Conservation (phyloP, 495 filamentous ascomycete genomes). For the Cudoniella acicularis region DNA sequence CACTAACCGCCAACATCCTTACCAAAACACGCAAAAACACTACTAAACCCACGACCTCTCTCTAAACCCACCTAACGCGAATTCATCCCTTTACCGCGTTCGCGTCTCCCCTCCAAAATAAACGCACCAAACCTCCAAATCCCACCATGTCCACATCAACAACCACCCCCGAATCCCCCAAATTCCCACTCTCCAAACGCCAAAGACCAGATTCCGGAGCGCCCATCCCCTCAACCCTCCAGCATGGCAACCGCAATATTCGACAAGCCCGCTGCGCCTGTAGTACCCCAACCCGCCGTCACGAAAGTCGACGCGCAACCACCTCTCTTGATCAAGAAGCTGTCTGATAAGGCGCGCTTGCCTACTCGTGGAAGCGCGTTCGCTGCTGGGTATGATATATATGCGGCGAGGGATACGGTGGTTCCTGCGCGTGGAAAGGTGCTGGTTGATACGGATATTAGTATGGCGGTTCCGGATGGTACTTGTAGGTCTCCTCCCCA, state of each 20-base stretch:
- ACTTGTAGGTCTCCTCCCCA: slow-evolving; percentile 60
- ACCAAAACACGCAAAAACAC: too few relatives aligned
- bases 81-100: too few relatives aligned
- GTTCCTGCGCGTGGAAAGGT: slow-evolving; percentile 81
- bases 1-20: too few relatives aligned
- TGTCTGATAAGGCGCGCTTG: slow-evolving; percentile 64
- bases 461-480: slow-evolving; percentile 79
- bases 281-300: slow-evolving; percentile 33
- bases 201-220: too few relatives aligned
- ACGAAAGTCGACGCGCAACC: slow-evolving; percentile 22
- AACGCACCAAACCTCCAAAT: too few relatives aligned
- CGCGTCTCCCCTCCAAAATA: too few relatives aligned
- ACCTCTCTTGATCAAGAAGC: slow-evolving; percentile 65
- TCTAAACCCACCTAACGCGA: too few relatives aligned
- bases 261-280: too few relatives aligned
- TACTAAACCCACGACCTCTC: too few relatives aligned
- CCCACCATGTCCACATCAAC: too few relatives aligned
- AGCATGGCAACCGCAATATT: too few relatives aligned
- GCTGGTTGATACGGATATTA: slow-evolving; percentile 84
- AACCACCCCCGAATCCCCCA: slow-evolving; percentile 22
- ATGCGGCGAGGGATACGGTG: slow-evolving; percentile 62
- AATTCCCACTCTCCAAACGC: slow-evolving; percentile 21
- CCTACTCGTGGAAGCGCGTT: slow-evolving; percentile 87
- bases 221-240: too few relatives aligned
- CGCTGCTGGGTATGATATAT: slow-evolving; percentile 92